phyloP scores from a whole-genome alignment of 2,329 filamentous ascomycete species.

The Trichophyton equinum region DNA sequence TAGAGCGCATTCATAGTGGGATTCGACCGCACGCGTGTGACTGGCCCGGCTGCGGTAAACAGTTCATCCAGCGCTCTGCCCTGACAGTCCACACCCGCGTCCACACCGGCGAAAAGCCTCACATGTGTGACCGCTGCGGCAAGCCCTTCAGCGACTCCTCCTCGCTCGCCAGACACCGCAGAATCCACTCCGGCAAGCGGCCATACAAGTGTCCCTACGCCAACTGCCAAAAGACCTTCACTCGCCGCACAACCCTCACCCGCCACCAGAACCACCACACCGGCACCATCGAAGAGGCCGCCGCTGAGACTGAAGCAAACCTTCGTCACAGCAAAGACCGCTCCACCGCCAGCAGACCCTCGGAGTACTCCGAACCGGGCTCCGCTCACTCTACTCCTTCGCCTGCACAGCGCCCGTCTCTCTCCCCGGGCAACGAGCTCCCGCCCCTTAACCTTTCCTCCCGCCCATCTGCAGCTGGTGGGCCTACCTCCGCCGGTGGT shows the following conservation, averaged over 20 bases:
- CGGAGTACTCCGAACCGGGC: constrained; percentile 33
- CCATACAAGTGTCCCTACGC: constrained; percentile 97
- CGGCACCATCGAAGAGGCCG: constrained; percentile 87
- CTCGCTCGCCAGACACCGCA: constrained; percentile 80
- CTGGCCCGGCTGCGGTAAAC: constrained; percentile 76
- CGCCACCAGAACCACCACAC: constrained; percentile 93
- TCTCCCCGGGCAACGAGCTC: constrained; percentile 67
- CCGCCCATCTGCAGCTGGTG: constrained; percentile 44
- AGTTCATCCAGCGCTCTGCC: constrained; percentile 93
- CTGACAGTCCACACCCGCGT: constrained; percentile 90
- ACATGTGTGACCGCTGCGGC: constrained; percentile 91
- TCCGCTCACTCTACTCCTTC: constrained; percentile 57
- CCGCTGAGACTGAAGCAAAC: constrained; percentile 74
- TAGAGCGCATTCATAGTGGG: constrained; percentile 92
- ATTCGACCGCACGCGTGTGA: constrained; percentile 87
- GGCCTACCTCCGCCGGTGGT: too few species aligned
- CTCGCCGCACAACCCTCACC: constrained; percentile 83
- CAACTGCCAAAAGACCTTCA: constrained; percentile 98
- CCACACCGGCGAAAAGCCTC: constrained; percentile 95
- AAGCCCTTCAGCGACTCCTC: constrained; percentile 98
- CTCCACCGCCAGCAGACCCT: constrained; percentile 22
- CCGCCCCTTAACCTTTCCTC: constrained; percentile 58
- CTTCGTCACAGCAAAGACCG: constrained; percentile 46
- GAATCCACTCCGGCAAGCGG: constrained; percentile 89
- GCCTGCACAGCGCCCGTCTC: constrained; percentile 65